phyloP scores from a whole-genome alignment of 768 basidiomycete species.

The Panaeolus papilionaceus region DNA sequence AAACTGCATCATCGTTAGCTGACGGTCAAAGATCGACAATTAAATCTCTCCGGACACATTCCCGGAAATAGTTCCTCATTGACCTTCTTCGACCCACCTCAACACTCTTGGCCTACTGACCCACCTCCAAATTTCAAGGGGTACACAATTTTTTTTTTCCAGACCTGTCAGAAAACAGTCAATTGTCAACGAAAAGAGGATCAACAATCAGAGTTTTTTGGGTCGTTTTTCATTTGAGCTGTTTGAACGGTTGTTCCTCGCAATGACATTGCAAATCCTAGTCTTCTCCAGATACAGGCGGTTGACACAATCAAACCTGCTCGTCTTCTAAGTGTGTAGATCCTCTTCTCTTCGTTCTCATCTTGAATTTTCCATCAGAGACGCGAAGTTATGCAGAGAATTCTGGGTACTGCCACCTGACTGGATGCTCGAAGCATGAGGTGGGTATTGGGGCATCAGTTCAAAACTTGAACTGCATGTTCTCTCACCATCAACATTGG shows the following conservation, averaged over 20 bases:
- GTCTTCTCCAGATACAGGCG: neutral
- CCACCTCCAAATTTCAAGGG: neutral
- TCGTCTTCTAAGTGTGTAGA: slow-evolving; percentile 5
- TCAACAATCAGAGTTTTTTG: too few relatives aligned
- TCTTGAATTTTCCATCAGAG: neutral
- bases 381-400: neutral
- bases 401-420: neutral
- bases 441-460: neutral
- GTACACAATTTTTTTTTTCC: neutral
- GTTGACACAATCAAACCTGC: neutral
- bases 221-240: too few relatives aligned
- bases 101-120: neutral
- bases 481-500: neutral
- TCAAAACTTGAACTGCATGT: neutral
- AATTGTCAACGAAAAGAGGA: neutral
- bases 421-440: neutral
- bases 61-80: neutral
- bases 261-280: neutral
- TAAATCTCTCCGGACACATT: neutral
- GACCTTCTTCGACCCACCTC: slow-evolving; percentile 2
- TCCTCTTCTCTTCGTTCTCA: neutral
- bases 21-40: neutral
- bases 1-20: neutral
- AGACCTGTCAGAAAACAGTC: neutral
- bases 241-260: too few relatives aligned